Base-by-base conservation (phyloP, 2,329 filamentous ascomycete genomes). In the Pseudocercospora musae region DNA sequence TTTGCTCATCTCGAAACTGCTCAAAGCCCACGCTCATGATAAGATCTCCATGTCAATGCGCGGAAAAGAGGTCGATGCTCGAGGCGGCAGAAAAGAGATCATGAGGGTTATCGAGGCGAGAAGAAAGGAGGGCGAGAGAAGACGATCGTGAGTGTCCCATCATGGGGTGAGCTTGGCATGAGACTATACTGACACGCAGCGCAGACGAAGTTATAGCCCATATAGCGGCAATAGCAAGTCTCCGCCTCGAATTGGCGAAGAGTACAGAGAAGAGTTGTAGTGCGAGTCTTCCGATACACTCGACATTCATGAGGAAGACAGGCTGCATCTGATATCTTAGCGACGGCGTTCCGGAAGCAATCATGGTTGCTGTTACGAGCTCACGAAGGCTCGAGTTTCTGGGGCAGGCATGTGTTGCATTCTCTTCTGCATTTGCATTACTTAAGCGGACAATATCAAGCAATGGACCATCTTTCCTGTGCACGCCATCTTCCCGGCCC, bases 21-120 rank as follows among this genome's bases (percentile, higher is more conserved):
- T 99, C 62, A 86, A 84, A 68, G 92, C 91, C 8, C 89, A 92
- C 72, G 88, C 90, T 2, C 85, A 86, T 65, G 87, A 94, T 75
- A 96, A 96, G 78, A 89, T 98, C 11, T 93, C 88, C 65, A 98
- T 99, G 95, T 95, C 90, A 72, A 89, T 98, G 85, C 87, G 85
- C 4, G 91, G 90, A 23, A 92, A 92, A 74, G 85, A 89, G 72
- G 88, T 98, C 56, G 91, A 97, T 78, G 91, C 92, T 3, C 79
- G 80, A 48, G 88, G 88, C 4, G 92, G 90, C 1, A 83, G 95
- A 58, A 96, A 96, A 76, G 91, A 96, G 76, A 98, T 99, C 86
- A 78, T 96, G 67, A 88, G 87, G 73, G 93, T 95, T 40, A 96
- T 98, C 67, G 92, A 97, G 70, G 88, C 83, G 37, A 85, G 96